These are phyloP conservation scores for Rhizophora mangle DNA, from an alignment of 345 rosid genomes.

Conservation along the genomic window DNA sequence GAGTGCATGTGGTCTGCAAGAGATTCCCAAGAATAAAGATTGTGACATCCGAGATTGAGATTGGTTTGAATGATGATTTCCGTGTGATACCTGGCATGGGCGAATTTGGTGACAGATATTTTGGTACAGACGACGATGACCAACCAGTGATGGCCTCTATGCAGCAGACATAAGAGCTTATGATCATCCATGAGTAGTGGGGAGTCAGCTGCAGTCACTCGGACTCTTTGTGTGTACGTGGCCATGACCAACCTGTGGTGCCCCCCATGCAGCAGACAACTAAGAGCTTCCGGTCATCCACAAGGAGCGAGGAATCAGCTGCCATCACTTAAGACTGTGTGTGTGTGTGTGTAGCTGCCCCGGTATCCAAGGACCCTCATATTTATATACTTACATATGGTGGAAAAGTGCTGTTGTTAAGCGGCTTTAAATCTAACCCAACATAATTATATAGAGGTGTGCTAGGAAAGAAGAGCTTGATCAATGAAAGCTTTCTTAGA, in stretches of 20 bases:
- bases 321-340: background rate
- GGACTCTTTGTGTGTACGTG: slow-evolving; percentile 47
- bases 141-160: slow-evolving; percentile 31
- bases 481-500: slow-evolving; percentile 20
- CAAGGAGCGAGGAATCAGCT: background rate
- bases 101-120: slow-evolving; percentile 94
- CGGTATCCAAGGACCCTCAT: slow-evolving; percentile 13
- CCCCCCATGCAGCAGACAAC: slow-evolving; percentile 13
- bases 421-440: too few species aligned
- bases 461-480: slow-evolving; percentile 15
- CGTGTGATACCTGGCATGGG: slow-evolving; percentile 98
- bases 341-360: slow-evolving; percentile 36
- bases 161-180: slow-evolving; percentile 9
- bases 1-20: slow-evolving; percentile 94
- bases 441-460: background rate
- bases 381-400: slow-evolving; percentile 11
- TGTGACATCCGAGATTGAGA: slow-evolving; percentile 92
- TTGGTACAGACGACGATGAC: slow-evolving; percentile 88
- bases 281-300: slow-evolving; percentile 10
- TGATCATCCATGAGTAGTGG: slow-evolving; percentile 2
- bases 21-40: slow-evolving; percentile 86
- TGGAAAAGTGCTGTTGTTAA: background rate
- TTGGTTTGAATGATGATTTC: slow-evolving; percentile 77
- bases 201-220: background rate
- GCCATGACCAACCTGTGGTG: slow-evolving; percentile 48